Evolutionary conservation across 495 filamentous ascomycete genomes (phyloP), one percentile per base, ranked within the genome.

Genomic region (Penicilliopsis zonata): DNA sequence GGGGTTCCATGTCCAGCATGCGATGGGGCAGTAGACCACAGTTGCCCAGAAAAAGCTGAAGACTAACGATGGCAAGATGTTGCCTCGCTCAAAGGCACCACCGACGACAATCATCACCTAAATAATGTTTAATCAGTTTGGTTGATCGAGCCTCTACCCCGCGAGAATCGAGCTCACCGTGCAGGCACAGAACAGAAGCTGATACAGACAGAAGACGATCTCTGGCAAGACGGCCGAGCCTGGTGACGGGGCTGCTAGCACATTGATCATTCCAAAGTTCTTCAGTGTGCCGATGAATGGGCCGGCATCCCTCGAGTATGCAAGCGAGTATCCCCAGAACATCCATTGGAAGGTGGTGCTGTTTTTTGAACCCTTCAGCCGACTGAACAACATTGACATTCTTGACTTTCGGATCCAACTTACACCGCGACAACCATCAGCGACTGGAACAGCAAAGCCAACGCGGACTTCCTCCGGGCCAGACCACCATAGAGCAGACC

Each of bases 1-100:
- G 20, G 53, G 42, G 44, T 73, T 73, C 72, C 71, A 76, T 1
- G 72, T 73, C 72, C 72, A 74, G 41, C 66, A 67, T 5, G 70
- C 72, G 28, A 75, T 52, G 1, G 69, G 69, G 38, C 66, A 70
- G 47, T 76, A 75, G 24, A 75, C 69, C 30, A 74, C 55, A 7
- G 71, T 74, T 3, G 69, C 65, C 72, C 72, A 75, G 36, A 50
- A 55, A 50, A 76, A 75, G 38, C 57, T 57, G 41, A 75, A 76
- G 15, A 75, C 49, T 22, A 74, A 44, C 2, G 67, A 67, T 1
- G 70, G 68, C 2, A 73, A 23, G 43, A 74, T 69, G 15, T 63
- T 61, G 8, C 69, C 69, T 43, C 69, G 52, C 40, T 74, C 70
- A 31, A 72, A 69, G 12, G 65, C 56, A 14, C 67, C 69, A 10